phyloP scores from a whole-genome alignment of 1,284 basidiomycete genomes.

The Agaricales sp. region DNA sequence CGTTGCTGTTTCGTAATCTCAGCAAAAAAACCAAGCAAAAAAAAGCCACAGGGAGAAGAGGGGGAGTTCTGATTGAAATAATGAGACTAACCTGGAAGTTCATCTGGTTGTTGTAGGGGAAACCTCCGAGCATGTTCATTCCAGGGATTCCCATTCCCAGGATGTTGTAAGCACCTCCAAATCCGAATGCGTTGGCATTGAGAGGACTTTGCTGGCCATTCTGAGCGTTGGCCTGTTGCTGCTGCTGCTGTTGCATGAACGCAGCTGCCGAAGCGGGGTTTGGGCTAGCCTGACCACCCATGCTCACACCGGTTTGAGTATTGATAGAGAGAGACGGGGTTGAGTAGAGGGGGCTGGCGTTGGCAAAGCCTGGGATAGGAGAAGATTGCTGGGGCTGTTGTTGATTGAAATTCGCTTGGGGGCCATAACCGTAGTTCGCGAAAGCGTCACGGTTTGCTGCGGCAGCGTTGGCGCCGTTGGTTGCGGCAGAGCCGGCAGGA shows the following conservation, averaged over 20 bases:
- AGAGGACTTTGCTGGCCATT: constrained; percentile 28
- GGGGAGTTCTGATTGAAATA: constrained; percentile 20
- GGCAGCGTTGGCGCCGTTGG: constrained; percentile 24
- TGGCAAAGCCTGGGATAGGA: constrained; percentile 26
- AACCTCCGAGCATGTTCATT: constrained; percentile 57
- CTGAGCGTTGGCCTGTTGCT: constrained; percentile 14
- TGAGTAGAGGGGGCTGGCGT: constrained; percentile 51
- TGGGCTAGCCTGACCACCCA: constrained; percentile 58
- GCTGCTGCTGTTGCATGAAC: constrained; percentile 15
- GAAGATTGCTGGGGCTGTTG: constrained; percentile 32
- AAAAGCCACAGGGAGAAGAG: constrained; percentile 4
- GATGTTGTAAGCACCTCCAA: constrained; percentile 61
- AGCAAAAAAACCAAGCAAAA: not conserved
- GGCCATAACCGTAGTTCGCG: constrained; percentile 77
- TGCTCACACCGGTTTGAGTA: constrained; percentile 40
- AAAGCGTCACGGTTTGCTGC: constrained; percentile 52
- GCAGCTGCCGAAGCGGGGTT: constrained; percentile 38
- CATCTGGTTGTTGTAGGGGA: constrained; percentile 57
- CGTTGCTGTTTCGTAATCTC: constrained; percentile 31
- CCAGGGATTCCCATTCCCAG: constrained; percentile 63
- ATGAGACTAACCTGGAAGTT: constrained; percentile 47
- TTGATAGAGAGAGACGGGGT: constrained; percentile 61
- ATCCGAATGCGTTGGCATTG: constrained; percentile 37
- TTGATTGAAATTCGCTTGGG: constrained; percentile 53
- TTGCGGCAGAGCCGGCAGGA: constrained; percentile 8